A percentile compares a stretch with the other conserved stretches of the same genome.
Conservation (phyloP, 495 filamentous ascomycete species). For the Talaromyces trachyspermus region DNA sequence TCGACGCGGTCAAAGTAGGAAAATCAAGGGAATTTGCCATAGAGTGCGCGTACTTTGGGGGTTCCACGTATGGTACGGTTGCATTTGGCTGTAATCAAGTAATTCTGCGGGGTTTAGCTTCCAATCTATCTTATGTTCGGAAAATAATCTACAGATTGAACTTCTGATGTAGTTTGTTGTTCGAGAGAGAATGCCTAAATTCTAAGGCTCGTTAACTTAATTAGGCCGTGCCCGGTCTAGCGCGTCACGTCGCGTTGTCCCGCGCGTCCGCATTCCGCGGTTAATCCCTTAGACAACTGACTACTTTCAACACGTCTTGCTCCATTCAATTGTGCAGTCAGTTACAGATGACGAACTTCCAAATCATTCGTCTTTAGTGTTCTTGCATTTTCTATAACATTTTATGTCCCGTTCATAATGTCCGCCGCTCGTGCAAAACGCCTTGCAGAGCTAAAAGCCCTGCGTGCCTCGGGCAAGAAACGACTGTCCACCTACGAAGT, state of each 20-base stretch:
- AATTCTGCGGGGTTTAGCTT: no score
- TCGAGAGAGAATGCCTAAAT: no score
- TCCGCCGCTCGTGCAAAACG: constrained; percentile 28
- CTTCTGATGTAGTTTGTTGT: no score
- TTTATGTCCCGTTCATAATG: constrained; percentile 22
- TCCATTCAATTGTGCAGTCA: neutral
- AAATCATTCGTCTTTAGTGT: neutral
- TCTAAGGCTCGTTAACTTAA: no score
- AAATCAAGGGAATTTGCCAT: no score
- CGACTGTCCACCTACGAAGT: constrained; percentile 83
- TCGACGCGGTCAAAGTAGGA: no score
- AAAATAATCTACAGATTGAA: no score
- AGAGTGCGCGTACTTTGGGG: no score
- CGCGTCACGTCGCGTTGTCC: constrained; percentile 7
- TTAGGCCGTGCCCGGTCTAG: neutral
- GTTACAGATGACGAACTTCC: neutral
- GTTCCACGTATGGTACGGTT: no score
- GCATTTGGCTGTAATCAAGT: no score
- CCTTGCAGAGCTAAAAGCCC: constrained; percentile 75
- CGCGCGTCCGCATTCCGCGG: constrained; percentile 4
- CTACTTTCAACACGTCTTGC: neutral
- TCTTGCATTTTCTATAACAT: constrained; percentile 7
- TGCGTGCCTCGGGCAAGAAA: constrained; percentile 86
- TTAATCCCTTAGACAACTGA: neutral
- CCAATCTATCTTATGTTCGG: no score